Percentiles rank a stretch among this genome's conserved stretches.
These are phyloP conservation scores for Spergularia bocconei DNA, from an alignment of 148 eudicot genomes.

Conservation along the genomic window DNA sequence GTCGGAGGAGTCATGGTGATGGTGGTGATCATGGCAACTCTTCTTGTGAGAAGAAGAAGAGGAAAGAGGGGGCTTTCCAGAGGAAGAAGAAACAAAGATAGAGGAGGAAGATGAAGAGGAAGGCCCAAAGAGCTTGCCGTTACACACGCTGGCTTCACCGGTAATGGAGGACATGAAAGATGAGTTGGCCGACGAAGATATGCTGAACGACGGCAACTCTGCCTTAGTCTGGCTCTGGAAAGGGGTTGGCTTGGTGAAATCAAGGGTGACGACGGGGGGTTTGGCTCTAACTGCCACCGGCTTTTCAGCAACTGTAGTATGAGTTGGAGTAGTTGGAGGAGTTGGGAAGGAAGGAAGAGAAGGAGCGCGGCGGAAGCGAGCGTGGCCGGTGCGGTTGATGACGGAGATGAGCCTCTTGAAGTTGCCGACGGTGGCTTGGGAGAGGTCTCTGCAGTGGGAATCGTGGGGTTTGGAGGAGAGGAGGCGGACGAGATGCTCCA, in stretches of 20 bases:
- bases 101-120: constrained; percentile 6
- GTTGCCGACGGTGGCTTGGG: constrained; percentile 47
- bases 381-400: constrained; percentile 66
- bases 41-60: constrained; percentile 33
- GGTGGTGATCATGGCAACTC: constrained; percentile 40
- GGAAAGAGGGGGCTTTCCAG: constrained; percentile 46
- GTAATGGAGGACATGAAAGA: constrained; percentile 43
- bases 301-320: not conserved
- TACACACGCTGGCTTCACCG: constrained; percentile 55
- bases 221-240: constrained; percentile 2
- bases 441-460: constrained; percentile 33
- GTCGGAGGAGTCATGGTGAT: constrained; percentile 23
- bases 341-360: constrained; percentile 1
- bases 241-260: constrained; percentile 35
- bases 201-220: constrained; percentile 27
- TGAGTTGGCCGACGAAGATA: constrained; percentile 38
- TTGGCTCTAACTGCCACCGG: not conserved
- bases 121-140: constrained; percentile 39
- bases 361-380: constrained; percentile 72
- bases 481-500: constrained; percentile 44
- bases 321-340: too few relatives aligned
- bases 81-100: constrained; percentile 15
- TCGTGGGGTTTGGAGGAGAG: constrained; percentile 18
- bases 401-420: constrained; percentile 41
- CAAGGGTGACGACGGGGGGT: constrained; percentile 31